A percentile compares a stretch with the other conserved stretches of the same genome.
phyloP scores from a whole-genome alignment of 495 filamentous ascomycete genomes.

The Lindgomyces ingoldianus region DNA sequence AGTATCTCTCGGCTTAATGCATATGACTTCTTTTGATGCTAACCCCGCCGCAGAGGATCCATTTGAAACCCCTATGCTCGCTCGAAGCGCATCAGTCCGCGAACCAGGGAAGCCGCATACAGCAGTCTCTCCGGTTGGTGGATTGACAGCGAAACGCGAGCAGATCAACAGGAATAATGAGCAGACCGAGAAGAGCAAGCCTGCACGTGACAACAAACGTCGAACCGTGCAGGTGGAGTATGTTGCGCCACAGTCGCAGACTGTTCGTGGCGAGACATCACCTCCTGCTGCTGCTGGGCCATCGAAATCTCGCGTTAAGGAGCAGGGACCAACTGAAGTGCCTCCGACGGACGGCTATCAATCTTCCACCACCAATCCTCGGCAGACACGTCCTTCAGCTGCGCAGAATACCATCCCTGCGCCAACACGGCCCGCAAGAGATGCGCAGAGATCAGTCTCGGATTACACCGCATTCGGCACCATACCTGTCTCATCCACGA shows the following conservation, averaged over 20 bases:
- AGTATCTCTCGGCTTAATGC: constrained; percentile 34
- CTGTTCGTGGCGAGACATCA: constrained; percentile 62
- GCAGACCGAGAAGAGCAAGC: constrained; percentile 60
- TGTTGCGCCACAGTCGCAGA: constrained; percentile 86
- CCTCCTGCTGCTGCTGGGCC: constrained; percentile 41
- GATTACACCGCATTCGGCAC: constrained; percentile 55
- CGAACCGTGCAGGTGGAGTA: constrained; percentile 98
- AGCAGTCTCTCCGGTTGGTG: constrained; percentile 59
- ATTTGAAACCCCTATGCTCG: constrained; percentile 65
- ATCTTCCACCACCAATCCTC: constrained; percentile 41
- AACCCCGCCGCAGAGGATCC: constrained; percentile 48
- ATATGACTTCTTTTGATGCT: constrained; percentile 32
- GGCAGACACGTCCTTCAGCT: constrained; percentile 51
- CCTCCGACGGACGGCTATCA: constrained; percentile 32
- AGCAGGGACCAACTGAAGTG: constrained; percentile 54
- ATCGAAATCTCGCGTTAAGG: constrained; percentile 53
- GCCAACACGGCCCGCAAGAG: constrained; percentile 51
- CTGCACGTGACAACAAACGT: constrained; percentile 78
- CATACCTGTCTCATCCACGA: constrained; percentile 49
- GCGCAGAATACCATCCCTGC: constrained; percentile 50
- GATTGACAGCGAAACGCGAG: constrained; percentile 72
- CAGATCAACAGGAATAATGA: constrained; percentile 70
- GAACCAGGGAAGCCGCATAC: constrained; percentile 75
- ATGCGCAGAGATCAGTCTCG: constrained; percentile 59
- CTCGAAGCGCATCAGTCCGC: constrained; percentile 85